A percentile compares a stretch with the other conserved stretches of the same genome.
These are phyloP conservation scores for Yarrowia sp. DNA, from an alignment of 805 yeast genomes.

Conservation along the genomic window DNA sequence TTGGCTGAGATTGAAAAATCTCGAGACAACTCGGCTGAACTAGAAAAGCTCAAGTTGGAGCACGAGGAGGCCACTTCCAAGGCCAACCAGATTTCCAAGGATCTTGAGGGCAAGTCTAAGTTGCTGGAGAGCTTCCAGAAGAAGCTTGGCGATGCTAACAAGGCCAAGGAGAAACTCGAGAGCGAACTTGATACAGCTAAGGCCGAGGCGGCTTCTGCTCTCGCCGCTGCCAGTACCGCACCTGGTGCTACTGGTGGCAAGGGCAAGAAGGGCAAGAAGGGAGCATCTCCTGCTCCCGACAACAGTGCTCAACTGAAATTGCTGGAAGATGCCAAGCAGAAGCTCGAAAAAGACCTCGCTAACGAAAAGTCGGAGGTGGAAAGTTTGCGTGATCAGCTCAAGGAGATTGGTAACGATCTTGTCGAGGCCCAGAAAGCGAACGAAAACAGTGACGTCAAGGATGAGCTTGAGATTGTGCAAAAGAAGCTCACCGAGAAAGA, in stretches of 20 bases:
- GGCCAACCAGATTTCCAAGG: background rate
- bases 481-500: conserved; percentile 26
- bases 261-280: conserved; percentile 30
- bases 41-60: background rate
- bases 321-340: conserved; percentile 23
- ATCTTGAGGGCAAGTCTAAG: background rate
- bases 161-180: conserved; percentile 21
- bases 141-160: conserved; percentile 16
- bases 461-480: conserved; percentile 24
- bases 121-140: conserved; percentile 15
- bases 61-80: background rate
- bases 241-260: conserved; percentile 6
- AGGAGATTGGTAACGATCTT: conserved; percentile 72
- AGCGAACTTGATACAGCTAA: conserved; percentile 23
- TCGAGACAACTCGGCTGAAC: background rate
- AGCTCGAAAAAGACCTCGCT: conserved; percentile 19
- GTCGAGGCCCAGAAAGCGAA: conserved; percentile 48
- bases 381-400: conserved; percentile 68
- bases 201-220: conserved; percentile 6
- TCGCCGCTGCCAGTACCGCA: conserved; percentile 19
- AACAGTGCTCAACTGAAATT: conserved; percentile 21
- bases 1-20: background rate
- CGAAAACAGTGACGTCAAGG: conserved; percentile 13
- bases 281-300: conserved; percentile 22
- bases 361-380: conserved; percentile 50